phyloP scores from a whole-genome alignment of 2,329 filamentous ascomycete genomes.

The Fonsecaea pugnacius region DNA sequence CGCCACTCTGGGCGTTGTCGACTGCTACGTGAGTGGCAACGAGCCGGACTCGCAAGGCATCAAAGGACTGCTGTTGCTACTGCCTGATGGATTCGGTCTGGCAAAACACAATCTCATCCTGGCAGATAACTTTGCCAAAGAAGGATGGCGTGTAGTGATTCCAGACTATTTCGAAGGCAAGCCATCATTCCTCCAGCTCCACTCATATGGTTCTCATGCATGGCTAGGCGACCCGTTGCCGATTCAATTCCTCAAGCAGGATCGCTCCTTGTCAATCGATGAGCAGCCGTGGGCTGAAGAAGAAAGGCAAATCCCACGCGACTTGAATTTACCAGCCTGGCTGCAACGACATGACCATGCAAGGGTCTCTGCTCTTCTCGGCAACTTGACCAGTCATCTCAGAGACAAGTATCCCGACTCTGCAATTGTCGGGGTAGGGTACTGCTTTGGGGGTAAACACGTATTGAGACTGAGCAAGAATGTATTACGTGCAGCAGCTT shows the following conservation, averaged over 20 bases:
- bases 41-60: not conserved
- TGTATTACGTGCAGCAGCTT: not conserved
- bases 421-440: slow-evolving; percentile 15
- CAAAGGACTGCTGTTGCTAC: slow-evolving; percentile 1
- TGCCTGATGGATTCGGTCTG: slow-evolving; percentile 23
- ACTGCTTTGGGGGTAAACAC: slow-evolving; percentile 25
- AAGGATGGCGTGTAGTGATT: slow-evolving; percentile 11
- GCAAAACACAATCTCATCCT: slow-evolving; percentile 22
- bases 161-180: slow-evolving; percentile 25
- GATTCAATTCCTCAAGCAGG: slow-evolving; percentile 10
- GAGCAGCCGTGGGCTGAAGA: slow-evolving; percentile 22
- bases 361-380: not conserved
- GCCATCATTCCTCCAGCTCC: not conserved
- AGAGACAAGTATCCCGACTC: not conserved
- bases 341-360: not conserved
- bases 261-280: slow-evolving; percentile 13
- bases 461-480: slow-evolving; percentile 11
- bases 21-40: not conserved
- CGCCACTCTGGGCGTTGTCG: not conserved
- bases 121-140: slow-evolving; percentile 14
- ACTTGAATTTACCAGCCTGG: slow-evolving; percentile 12
- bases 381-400: not conserved
- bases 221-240: slow-evolving; percentile 13
- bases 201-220: not conserved
- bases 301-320: slow-evolving; percentile 4